Evolutionary conservation across 257 asterid genomes (phyloP), one percentile per base, ranked within the genome.

Genomic region (Jacaranda copaia): DNA sequence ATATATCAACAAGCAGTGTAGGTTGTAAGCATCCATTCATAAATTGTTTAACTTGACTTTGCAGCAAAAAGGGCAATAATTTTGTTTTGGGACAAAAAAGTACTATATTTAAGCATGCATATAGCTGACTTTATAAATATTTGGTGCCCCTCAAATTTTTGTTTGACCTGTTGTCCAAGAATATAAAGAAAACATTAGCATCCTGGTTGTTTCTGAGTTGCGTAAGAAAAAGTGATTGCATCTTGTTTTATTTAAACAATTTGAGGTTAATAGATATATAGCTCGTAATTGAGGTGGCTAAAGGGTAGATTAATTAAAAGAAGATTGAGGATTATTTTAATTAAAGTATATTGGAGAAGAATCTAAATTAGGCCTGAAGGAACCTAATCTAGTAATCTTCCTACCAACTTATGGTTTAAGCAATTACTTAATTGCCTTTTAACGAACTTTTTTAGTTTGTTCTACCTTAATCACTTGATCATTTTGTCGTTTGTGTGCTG

Each of bases 131-230:
- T 46, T 46, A 14, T 59, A 16, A 8, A 6, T 57, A n/a, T 16
- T 62, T 16, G 18, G 38, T 42, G 25, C 43, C 20, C 58, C 68
- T 6, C 15, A 20, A 63, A 35, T 5, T 49, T 52, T 45, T 64
- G 62, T 35, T 75, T 45, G 70, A 46, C 70, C 13, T 60, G 60
- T 36, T 73, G 70, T 61, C 67, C 77, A n/a, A 70, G 35, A 55
- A 66, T 15, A 72, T n/a, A 10, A 43, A 59, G 15, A 19, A 66
- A 68, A 65, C 36, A 64, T 70, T 36, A 74, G 79, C 81, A 74
- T 9, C 77, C 70, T 74, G 72, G 67, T 58, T 39, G 65, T 72
- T 38, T 56, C 36, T 70, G 75, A 52, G 52, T 36, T 67, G 8
- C 11, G 15, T 12, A 68, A 32, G 25, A 13, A 42, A 52, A 73